Evolutionary conservation across 148 eudicot genomes (phyloP).

Genomic region (Hydrangea macrophylla): DNA sequence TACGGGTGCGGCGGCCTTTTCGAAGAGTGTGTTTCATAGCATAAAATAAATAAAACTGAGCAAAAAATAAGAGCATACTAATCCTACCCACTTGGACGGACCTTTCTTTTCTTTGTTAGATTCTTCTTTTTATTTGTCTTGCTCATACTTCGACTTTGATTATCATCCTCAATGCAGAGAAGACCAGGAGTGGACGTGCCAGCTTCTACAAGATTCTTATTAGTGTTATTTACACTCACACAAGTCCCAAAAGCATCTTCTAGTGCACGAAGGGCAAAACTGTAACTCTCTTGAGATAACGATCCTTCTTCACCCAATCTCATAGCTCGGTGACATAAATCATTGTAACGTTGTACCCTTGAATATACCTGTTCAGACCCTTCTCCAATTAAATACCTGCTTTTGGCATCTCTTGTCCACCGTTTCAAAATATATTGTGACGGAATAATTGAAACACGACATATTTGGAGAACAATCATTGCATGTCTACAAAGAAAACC

Average conservation of each 20-base stretch:
- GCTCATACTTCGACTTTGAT: constrained; percentile 55
- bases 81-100: constrained; percentile 16
- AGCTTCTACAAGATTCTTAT: constrained; percentile 58
- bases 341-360: constrained; percentile 78
- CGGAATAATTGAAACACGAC: constrained; percentile 76
- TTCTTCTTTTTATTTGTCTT: constrained; percentile 74
- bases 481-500: constrained; percentile 95
- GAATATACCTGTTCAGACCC: constrained; percentile 55
- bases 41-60: constrained; percentile 1
- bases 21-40: too few relatives aligned
- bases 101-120: constrained; percentile 86
- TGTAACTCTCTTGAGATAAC: constrained; percentile 79
- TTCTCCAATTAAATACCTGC: constrained; percentile 48
- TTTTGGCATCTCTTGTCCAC: constrained; percentile 90
- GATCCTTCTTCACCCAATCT: constrained; percentile 94
- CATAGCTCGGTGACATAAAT: constrained; percentile 71
- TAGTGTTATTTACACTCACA: constrained; percentile 57
- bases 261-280: constrained; percentile 55
- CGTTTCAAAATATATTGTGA: constrained; percentile 77
- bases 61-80: constrained; percentile 13
- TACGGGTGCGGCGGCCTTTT: too few relatives aligned
- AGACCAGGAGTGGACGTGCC: constrained; percentile 70
- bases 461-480: constrained; percentile 88
- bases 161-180: constrained; percentile 78
- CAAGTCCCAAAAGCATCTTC: constrained; percentile 77